These are phyloP conservation scores for Fraxinus excelsior DNA, from an alignment of 257 asterid species.

Conservation along the genomic window DNA sequence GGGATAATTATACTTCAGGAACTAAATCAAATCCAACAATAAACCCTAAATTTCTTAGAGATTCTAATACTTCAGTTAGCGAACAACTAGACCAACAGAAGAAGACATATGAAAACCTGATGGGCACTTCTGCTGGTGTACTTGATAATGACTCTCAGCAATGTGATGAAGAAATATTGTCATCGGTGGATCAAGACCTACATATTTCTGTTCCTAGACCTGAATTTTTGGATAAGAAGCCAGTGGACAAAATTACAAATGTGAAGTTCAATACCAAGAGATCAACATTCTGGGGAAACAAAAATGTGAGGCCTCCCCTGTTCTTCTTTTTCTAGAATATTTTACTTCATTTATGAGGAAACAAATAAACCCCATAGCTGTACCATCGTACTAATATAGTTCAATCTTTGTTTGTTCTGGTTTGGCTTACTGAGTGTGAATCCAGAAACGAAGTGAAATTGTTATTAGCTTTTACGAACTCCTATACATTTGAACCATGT, in stretches of 20 bases:
- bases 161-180: slow-evolving; percentile 71
- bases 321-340: neutral
- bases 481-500: neutral
- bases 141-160: slow-evolving; percentile 59
- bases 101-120: slow-evolving; percentile 42
- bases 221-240: slow-evolving; percentile 54
- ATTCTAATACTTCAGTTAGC: slow-evolving; percentile 47
- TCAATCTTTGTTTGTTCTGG: slow-evolving; percentile 1
- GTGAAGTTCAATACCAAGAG: slow-evolving; percentile 56
- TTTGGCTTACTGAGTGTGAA: neutral
- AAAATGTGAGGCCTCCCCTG: slow-evolving; percentile 56
- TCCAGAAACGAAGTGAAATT: neutral
- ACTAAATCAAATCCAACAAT: slow-evolving; percentile 41
- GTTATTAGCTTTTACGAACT: slow-evolving; percentile 1
- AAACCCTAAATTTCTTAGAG: slow-evolving; percentile 42
- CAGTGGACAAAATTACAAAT: slow-evolving; percentile 43
- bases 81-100: slow-evolving; percentile 58
- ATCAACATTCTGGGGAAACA: slow-evolving; percentile 81
- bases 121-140: slow-evolving; percentile 45
- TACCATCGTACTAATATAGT: neutral
- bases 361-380: neutral
- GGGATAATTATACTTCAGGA: slow-evolving; percentile 35
- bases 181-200: slow-evolving; percentile 70
- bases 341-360: slow-evolving; percentile 5
- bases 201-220: slow-evolving; percentile 56